phyloP scores from a whole-genome alignment of 768 basidiomycete genomes.

The Suillus subaureus region DNA sequence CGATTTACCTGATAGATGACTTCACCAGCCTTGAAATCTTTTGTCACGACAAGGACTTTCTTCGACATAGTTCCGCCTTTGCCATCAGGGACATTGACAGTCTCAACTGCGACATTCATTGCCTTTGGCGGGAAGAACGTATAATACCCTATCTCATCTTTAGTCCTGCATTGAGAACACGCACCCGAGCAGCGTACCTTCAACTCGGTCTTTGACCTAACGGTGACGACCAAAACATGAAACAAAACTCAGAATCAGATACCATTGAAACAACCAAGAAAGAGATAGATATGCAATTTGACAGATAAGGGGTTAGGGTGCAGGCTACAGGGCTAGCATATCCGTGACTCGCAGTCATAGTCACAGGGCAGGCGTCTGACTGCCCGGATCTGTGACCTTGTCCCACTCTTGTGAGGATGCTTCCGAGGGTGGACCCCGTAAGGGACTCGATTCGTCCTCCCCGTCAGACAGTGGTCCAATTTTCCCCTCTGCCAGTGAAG shows the following conservation, averaged over 20 bases:
- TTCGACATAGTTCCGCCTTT: constrained; percentile 35
- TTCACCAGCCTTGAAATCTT: constrained; percentile 72
- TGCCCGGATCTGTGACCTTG: constrained; percentile 76
- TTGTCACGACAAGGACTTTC: constrained; percentile 61
- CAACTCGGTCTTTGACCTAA: constrained; percentile 66
- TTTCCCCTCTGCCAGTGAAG: constrained; percentile 42
- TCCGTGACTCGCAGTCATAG: constrained; percentile 33
- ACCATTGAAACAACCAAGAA: constrained; percentile 25
- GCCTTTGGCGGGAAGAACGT: constrained; percentile 73
- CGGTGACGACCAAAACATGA: constrained; percentile 20
- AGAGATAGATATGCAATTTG: constrained; percentile 20
- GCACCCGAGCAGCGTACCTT: constrained; percentile 62
- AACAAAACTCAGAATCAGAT: constrained; percentile 61
- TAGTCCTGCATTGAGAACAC: constrained; percentile 16
- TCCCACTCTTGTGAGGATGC: constrained; percentile 92
- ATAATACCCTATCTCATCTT: constrained; percentile 64
- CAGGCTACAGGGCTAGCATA: constrained; percentile 29
- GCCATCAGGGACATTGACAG: constrained; percentile 27
- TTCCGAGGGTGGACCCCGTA: constrained; percentile 77
- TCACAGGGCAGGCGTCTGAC: constrained; percentile 50
- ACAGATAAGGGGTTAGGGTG: constrained; percentile 19
- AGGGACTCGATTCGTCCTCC: constrained; percentile 58
- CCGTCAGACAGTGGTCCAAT: constrained; percentile 43
- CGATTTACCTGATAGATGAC: constrained; percentile 69
- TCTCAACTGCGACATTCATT: constrained; percentile 66